These are phyloP conservation scores for Kuraishia ogatae DNA, from an alignment of 805 yeast genomes.

Conservation along the genomic window DNA sequence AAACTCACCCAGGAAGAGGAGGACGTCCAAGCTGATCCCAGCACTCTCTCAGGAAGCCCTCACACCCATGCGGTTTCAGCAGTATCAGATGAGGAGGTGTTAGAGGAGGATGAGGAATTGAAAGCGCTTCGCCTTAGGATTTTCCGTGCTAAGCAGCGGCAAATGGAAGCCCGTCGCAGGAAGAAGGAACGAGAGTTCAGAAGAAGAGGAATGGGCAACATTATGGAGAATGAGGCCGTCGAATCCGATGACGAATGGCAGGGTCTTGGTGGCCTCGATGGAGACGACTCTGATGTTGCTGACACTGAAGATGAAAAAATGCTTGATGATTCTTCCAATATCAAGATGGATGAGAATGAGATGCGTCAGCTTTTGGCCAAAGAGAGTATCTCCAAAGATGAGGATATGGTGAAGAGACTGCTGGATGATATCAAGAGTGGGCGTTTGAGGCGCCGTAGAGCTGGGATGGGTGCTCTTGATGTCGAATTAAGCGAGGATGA, in stretches of 20 bases:
- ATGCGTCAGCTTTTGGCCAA: constrained; percentile 49
- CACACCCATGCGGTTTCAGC: constrained; percentile 6
- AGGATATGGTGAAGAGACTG: constrained; percentile 54
- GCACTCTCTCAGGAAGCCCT: too few relatives aligned
- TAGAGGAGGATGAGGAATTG: constrained; percentile 27
- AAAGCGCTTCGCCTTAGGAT: constrained; percentile 11
- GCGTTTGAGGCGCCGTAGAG: constrained; percentile 50
- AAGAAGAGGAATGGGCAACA: constrained; percentile 44
- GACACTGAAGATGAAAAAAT: constrained; percentile 71
- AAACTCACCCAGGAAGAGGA: constrained; percentile 1
- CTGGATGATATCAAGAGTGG: constrained; percentile 68
- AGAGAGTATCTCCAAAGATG: constrained; percentile 55
- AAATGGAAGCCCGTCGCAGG: constrained; percentile 14
- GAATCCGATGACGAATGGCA: constrained; percentile 88
- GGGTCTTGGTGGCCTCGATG: constrained; percentile 71
- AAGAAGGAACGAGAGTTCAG: constrained; percentile 43
- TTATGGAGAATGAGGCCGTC: constrained; percentile 77
- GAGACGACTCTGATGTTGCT: constrained; percentile 46
- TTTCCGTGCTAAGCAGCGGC: constrained; percentile 15
- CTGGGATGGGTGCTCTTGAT: constrained; percentile 42
- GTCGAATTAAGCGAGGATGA: constrained; percentile 71
- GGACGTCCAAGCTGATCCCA: constrained; percentile 1
- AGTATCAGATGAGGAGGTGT: constrained; percentile 22
- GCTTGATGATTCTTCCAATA: constrained; percentile 62
- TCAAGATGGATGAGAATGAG: constrained; percentile 48